These are phyloP conservation scores for Dispira parvispora DNA, from an alignment of 192 early-diverging fungal genomes.

Conservation along the genomic window DNA sequence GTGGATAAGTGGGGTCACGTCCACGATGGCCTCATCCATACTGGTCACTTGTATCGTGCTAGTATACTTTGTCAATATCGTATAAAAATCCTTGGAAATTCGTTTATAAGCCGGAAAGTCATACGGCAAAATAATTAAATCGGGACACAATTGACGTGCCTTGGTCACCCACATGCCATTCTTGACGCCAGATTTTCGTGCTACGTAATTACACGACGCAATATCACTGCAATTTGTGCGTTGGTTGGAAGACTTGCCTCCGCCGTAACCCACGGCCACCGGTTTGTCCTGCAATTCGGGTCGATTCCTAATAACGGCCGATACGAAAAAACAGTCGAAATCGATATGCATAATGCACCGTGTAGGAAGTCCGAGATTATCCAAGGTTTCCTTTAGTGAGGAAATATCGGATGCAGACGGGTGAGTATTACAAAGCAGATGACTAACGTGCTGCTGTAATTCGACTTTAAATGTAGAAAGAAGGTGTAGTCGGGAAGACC, in stretches of 20 bases:
- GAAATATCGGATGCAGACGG: too few species aligned
- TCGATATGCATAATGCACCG: slow-evolving; percentile 64
- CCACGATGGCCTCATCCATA: slow-evolving; percentile 71
- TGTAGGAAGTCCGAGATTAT: not conserved
- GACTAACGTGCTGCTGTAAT: slow-evolving; percentile 31
- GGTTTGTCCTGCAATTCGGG: slow-evolving; percentile 50
- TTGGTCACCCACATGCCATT: slow-evolving; percentile 65
- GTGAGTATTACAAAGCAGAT: too few species aligned
- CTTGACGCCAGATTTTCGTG: slow-evolving; percentile 49
- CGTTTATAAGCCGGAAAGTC: slow-evolving; percentile 56
- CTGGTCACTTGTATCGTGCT: slow-evolving; percentile 65
- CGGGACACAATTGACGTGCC: slow-evolving; percentile 51
- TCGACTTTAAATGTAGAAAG: slow-evolving; percentile 69
- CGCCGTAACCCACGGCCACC: slow-evolving; percentile 51
- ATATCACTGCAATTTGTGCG: slow-evolving; percentile 26
- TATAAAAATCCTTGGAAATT: slow-evolving; percentile 43
- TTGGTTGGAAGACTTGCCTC: slow-evolving; percentile 15
- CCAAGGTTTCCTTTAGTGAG: too few species aligned
- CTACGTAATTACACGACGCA: slow-evolving; percentile 79
- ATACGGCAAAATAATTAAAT: slow-evolving; percentile 47
- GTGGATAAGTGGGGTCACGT: slow-evolving; percentile 31
- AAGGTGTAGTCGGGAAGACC: slow-evolving; percentile 57
- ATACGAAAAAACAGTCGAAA: slow-evolving; percentile 91
- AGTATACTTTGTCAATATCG: slow-evolving; percentile 41
- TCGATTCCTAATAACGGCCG: slow-evolving; percentile 49